These are phyloP conservation scores for Penicillium oxalicum DNA, from an alignment of 2,329 filamentous ascomycete genomes.

Conservation along the genomic window DNA sequence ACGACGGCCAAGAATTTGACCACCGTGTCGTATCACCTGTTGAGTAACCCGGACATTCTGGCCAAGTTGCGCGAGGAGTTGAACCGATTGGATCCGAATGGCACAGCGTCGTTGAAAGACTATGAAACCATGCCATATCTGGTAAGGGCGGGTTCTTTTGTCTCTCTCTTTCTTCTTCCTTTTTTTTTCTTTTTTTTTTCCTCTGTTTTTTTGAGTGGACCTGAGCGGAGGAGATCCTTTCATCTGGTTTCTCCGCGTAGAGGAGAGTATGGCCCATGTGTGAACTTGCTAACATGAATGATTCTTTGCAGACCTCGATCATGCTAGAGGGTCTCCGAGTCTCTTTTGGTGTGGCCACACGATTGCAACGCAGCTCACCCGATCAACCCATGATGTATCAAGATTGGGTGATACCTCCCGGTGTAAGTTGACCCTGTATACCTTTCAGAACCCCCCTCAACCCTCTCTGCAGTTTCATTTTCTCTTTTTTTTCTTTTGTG, in stretches of 20 bases:
- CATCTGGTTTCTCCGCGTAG: no score
- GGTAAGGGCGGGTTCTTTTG: conserved; percentile 9
- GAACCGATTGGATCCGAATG: conserved; percentile 20
- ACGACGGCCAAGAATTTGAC: conserved; percentile 24
- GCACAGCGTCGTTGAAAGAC: conserved; percentile 17
- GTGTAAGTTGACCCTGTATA: conserved; percentile 13
- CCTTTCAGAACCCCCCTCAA: no score
- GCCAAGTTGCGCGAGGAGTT: conserved; percentile 23
- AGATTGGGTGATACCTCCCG: conserved; percentile 29
- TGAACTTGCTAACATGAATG: no score
- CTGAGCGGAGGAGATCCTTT: no score
- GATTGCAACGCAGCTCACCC: conserved; percentile 27
- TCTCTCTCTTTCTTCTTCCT: not conserved
- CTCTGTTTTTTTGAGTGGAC: no score
- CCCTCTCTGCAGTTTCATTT: no score
- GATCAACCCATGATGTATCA: conserved; percentile 26
- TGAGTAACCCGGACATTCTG: conserved; percentile 22
- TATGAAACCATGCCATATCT: conserved; percentile 27
- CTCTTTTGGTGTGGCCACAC: conserved; percentile 23
- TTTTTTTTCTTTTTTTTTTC: not conserved
- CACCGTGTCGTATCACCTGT: conserved; percentile 28
- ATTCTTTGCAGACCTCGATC: not conserved
- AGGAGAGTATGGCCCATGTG: no score
- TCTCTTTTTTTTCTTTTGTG: no score
- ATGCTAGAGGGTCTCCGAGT: conserved; percentile 1